A percentile compares a stretch with the other conserved stretches of the same genome.
Evolutionary conservation across 305 asterid species (phyloP).

Genomic region (Nicotiana rustica): DNA sequence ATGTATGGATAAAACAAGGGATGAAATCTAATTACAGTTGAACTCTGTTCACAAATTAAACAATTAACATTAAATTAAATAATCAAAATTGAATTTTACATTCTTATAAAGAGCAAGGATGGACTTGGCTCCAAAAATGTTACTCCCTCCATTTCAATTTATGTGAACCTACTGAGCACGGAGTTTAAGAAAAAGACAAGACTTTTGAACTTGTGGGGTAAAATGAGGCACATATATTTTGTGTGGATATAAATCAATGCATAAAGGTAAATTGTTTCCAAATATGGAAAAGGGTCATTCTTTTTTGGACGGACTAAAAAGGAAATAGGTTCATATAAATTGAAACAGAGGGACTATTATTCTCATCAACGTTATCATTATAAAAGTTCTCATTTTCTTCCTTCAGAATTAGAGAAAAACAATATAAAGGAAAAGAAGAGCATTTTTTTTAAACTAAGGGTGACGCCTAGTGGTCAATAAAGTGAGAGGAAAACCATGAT

Average conservation of each 20-base stretch:
- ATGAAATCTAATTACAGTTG: background rate
- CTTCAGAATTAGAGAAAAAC: background rate
- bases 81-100: background rate
- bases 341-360: background rate
- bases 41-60: background rate
- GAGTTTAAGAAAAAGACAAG: too few relatives aligned
- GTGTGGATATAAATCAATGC: too few relatives aligned
- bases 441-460: background rate
- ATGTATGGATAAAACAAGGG: conserved; percentile 5
- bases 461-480: too few relatives aligned
- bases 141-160: background rate
- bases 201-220: too few relatives aligned
- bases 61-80: background rate
- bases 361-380: background rate
- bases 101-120: background rate
- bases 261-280: too few relatives aligned
- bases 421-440: background rate
- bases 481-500: too few relatives aligned
- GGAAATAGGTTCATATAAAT: too few relatives aligned
- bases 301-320: too few relatives aligned
- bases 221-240: too few relatives aligned
- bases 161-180: too few relatives aligned
- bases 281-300: too few relatives aligned
- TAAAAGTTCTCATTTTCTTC: background rate
- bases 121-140: background rate